A percentile compares a stretch with the other conserved stretches of the same genome.
Conservation (phyloP, 2,329 filamentous ascomycete species). For the Exophiala lecanii-corni region DNA sequence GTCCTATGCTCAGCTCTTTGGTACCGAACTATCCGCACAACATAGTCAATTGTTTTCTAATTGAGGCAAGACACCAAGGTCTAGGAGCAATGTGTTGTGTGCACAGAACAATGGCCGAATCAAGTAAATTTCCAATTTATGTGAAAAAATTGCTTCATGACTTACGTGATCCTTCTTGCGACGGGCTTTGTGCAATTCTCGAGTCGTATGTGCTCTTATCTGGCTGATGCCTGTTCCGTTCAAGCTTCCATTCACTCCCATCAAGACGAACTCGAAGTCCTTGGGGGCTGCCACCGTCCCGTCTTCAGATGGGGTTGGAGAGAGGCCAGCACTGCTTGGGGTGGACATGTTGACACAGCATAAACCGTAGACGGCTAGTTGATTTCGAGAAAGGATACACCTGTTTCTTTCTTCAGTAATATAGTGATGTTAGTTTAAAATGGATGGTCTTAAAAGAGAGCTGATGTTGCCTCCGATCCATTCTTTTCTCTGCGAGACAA, state of each 20-base stretch:
- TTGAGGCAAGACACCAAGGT: neutral
- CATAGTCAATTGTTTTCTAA: neutral
- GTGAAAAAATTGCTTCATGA: neutral
- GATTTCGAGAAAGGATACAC: too few species aligned
- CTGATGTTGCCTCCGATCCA: too few species aligned
- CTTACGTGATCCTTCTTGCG: slow-evolving; percentile 13
- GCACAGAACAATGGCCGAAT: neutral
- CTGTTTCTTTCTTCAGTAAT: too few species aligned
- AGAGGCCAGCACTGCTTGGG: too few species aligned
- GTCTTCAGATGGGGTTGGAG: neutral
- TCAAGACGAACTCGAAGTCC: slow-evolving; percentile 16
- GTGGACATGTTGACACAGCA: too few species aligned
- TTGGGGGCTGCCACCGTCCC: neutral
- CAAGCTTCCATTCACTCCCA: slow-evolving; percentile 13
- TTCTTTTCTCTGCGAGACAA: too few species aligned
- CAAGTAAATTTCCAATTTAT: neutral
- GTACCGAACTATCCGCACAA: neutral
- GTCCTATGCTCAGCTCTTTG: neutral
- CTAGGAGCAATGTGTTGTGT: neutral
- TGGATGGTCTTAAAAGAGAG: too few species aligned
- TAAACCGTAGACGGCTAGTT: slow-evolving; percentile 3
- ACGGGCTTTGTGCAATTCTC: slow-evolving; percentile 14
- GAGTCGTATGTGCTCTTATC: slow-evolving; percentile 19
- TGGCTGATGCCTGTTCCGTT: slow-evolving; percentile 16
- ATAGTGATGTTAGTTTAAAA: too few species aligned